A percentile compares a stretch with the other conserved stretches of the same genome.
phyloP scores from a whole-genome alignment of 1,284 basidiomycete genomes.

The Fomitiporia mediterranea region DNA sequence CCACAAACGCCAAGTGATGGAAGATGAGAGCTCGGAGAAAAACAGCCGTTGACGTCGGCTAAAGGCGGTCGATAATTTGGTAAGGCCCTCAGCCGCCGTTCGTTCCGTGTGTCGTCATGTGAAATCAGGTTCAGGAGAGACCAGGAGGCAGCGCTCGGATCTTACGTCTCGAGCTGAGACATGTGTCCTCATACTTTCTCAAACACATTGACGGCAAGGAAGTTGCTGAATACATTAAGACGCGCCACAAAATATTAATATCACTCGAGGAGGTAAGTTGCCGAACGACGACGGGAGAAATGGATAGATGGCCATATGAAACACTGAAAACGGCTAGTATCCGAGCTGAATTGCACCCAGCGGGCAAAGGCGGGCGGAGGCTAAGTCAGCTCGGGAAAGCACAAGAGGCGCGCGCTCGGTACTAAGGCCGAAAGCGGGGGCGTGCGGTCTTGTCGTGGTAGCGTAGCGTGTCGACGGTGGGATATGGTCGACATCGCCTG shows the following conservation, averaged over 20 bases:
- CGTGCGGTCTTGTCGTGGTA: not conserved
- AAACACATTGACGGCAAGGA: not conserved
- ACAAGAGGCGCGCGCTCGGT: conserved; percentile 1
- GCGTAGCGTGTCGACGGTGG: not conserved
- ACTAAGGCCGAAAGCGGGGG: conserved; percentile 1
- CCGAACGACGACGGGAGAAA: not conserved
- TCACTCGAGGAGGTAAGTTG: not conserved
- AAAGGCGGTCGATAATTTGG: not conserved
- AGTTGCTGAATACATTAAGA: not conserved
- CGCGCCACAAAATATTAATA: not conserved
- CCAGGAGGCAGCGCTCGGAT: not conserved
- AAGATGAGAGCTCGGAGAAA: not conserved
- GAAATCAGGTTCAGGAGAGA: not conserved
- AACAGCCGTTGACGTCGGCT: not conserved
- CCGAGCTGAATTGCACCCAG: too few species aligned
- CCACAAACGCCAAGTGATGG: not conserved
- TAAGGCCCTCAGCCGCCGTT: not conserved
- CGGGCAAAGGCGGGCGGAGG: not conserved
- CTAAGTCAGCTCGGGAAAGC: not conserved
- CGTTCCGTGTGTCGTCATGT: conserved; percentile 2
- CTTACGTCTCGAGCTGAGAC: not conserved
- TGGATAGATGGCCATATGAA: not conserved
- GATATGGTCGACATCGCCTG: not conserved
- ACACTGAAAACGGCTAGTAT: not conserved
- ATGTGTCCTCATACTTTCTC: not conserved